Evolutionary conservation across 225 moss, liverwort and hornwort genomes (phyloP), one percentile per base, ranked within the genome.

Genomic region (Bryum argenteum): DNA sequence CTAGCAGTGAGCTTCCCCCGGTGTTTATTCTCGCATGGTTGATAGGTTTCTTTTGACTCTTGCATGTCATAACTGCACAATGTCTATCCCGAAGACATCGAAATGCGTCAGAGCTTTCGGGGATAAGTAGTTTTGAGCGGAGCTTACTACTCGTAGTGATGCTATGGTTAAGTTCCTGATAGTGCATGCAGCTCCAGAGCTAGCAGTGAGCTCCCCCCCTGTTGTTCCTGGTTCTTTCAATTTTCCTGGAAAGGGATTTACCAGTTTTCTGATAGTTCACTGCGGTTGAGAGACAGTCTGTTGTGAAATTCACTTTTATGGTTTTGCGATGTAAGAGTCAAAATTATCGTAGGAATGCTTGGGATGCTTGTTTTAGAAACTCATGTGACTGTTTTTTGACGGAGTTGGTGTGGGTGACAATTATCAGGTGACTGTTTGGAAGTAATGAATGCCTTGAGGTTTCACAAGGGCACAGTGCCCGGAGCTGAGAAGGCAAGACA

Each of bases 401-500:
- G 39, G 53, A 43, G 51, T 11, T 2, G 40, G 17, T 37, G 33
- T 74, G 48, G 24, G n/a, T 50, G n/a, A n/a, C n/a, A n/a, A n/a
- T n/a, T n/a, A 39, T 74, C 45, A 69, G 61, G 55, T 22, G 9
- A 44, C 62, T 14, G 19, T 43, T 23, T 41, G 23, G 20, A 37
- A 18, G 48, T 52, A 19, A 84, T 77, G 80, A 41, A 66, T 41
- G 65, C 66, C 13, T 59, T 78, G 71, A 77, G 84, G 66, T 17
- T 57, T 22, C 62, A 74, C 53, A 80, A 84, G 74, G 75, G 74
- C 66, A 23, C 41, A 9, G 48, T 80, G 67, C 77, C 71, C 9
- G 71, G 80, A 67, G 61, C 58, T 20, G 84, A 80, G 63, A 84
- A 67, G 33, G 10, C 66, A 12, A 70, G 65, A 40, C 70, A 77